Percentiles rank a stretch among this genome's conserved stretches.
These are phyloP conservation scores for Vigna hirtella DNA, from an alignment of 306 rosid genomes.

Conservation along the genomic window DNA sequence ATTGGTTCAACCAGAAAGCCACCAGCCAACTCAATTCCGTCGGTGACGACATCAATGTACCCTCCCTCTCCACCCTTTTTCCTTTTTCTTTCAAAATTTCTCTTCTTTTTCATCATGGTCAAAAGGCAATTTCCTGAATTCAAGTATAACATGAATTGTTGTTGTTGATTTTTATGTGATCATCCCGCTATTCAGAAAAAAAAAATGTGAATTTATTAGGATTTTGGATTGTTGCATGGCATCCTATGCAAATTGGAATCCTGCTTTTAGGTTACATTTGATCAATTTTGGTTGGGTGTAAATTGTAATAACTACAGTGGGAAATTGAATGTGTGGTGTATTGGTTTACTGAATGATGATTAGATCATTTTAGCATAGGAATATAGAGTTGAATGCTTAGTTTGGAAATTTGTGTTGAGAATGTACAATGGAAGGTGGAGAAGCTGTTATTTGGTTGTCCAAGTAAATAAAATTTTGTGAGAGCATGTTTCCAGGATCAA, in stretches of 20 bases:
- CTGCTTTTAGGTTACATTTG: background rate
- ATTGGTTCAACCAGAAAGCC: constrained; percentile 84
- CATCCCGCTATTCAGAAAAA: constrained; percentile 15
- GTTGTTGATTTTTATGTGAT: background rate
- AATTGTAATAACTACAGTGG: background rate
- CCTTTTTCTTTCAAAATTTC: background rate
- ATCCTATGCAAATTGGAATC: constrained; percentile 17
- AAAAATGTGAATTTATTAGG: background rate
- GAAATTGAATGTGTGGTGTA: constrained; percentile 14
- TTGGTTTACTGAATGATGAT: background rate
- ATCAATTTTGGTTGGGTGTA: constrained; percentile 10
- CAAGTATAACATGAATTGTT: background rate
- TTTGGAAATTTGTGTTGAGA: constrained; percentile 15
- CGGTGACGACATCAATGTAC: constrained; percentile 73
- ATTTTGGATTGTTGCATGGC: background rate
- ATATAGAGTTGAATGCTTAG: constrained; percentile 15
- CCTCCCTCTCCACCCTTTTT: background rate
- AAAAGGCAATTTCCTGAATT: background rate
- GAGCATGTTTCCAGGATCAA: background rate
- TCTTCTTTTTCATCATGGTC: background rate
- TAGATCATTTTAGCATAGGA: background rate
- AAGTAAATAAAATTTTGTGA: background rate
- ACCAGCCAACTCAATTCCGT: constrained; percentile 68
- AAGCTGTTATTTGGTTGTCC: constrained; percentile 1
- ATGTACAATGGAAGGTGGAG: background rate